Conservation (phyloP, 345 rosid genomes). For the Aurinia saxatilis region DNA sequence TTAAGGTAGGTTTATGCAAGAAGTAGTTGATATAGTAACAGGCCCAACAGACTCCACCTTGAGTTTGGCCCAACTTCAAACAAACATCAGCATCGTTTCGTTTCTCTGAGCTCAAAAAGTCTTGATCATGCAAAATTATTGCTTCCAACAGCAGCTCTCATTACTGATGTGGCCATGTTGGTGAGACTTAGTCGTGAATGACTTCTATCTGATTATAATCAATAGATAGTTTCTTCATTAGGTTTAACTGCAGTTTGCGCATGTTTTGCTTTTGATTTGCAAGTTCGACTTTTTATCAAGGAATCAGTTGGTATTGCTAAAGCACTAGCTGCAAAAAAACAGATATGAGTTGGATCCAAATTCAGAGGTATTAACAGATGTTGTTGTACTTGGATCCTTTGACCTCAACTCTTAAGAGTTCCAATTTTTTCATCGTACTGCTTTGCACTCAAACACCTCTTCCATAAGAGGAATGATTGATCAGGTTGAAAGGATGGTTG, state of each 20-base stretch:
- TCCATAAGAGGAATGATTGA: slow-evolving; percentile 69
- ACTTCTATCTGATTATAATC: slow-evolving; percentile 15
- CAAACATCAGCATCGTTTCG: no score
- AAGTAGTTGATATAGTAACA: no score
- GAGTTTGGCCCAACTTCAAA: no score
- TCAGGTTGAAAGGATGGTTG: slow-evolving; percentile 78
- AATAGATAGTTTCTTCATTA: slow-evolving; percentile 4
- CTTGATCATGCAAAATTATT: slow-evolving; percentile 53
- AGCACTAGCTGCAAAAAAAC: slow-evolving; percentile 95
- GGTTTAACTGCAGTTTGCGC: neutral
- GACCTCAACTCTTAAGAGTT: slow-evolving; percentile 7
- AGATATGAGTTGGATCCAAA: slow-evolving; percentile 91
- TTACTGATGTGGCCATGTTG: slow-evolving; percentile 97
- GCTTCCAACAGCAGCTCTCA: slow-evolving; percentile 87
- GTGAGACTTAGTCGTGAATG: slow-evolving; percentile 38
- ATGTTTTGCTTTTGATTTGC: neutral
- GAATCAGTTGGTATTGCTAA: slow-evolving; percentile 99
- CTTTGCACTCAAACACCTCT: slow-evolving; percentile 54
- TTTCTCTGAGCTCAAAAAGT: slow-evolving; percentile 52
- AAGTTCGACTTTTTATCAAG: slow-evolving; percentile 29
- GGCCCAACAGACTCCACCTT: no score
- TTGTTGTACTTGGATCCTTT: neutral
- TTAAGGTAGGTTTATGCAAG: no score
- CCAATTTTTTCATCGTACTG: slow-evolving; percentile 48
- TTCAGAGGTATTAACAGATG: slow-evolving; percentile 60